phyloP scores from a whole-genome alignment of 2,329 filamentous ascomycete genomes.

The Biscogniauxia sp. region DNA sequence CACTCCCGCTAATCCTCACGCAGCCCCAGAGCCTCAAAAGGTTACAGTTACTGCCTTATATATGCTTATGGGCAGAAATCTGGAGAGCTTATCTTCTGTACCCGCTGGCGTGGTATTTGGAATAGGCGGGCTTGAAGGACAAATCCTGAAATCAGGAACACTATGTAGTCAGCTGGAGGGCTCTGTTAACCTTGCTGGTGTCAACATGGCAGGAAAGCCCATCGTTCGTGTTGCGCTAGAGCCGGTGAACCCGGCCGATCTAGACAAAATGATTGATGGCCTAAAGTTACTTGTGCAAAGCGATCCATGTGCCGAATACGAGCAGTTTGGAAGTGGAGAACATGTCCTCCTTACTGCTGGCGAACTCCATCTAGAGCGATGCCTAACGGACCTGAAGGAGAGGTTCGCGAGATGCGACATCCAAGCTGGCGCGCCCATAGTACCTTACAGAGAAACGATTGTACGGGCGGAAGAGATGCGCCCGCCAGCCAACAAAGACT shows the following conservation, averaged over 20 bases:
- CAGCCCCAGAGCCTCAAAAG: slow-evolving; percentile 71
- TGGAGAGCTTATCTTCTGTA: slow-evolving; percentile 79
- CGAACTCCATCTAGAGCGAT: slow-evolving; percentile 90
- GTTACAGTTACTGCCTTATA: slow-evolving; percentile 86
- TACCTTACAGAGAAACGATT: slow-evolving; percentile 92
- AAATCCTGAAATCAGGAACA: slow-evolving; percentile 94
- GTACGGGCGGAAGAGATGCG: slow-evolving; percentile 89
- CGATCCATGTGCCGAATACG: slow-evolving; percentile 93
- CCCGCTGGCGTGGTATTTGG: slow-evolving; percentile 95
- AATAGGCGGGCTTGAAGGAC: slow-evolving; percentile 86
- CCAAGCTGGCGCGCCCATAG: slow-evolving; percentile 89
- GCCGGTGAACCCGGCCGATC: slow-evolving; percentile 81
- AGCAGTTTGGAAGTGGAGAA: slow-evolving; percentile 88
- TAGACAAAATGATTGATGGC: slow-evolving; percentile 93
- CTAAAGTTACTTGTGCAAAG: slow-evolving; percentile 86
- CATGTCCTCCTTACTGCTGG: slow-evolving; percentile 94
- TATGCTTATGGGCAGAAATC: slow-evolving; percentile 88
- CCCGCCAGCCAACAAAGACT: slow-evolving; percentile 76
- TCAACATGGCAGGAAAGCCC: slow-evolving; percentile 75
- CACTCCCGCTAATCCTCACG: slow-evolving; percentile 73
- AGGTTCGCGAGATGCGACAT: slow-evolving; percentile 93
- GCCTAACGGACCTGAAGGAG: slow-evolving; percentile 88
- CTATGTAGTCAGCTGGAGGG: slow-evolving; percentile 85
- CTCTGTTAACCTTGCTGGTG: slow-evolving; percentile 84
- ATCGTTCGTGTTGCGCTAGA: slow-evolving; percentile 97